Conservation (phyloP, 352 stramenopile genomes). For the Blastocystis sp. region DNA sequence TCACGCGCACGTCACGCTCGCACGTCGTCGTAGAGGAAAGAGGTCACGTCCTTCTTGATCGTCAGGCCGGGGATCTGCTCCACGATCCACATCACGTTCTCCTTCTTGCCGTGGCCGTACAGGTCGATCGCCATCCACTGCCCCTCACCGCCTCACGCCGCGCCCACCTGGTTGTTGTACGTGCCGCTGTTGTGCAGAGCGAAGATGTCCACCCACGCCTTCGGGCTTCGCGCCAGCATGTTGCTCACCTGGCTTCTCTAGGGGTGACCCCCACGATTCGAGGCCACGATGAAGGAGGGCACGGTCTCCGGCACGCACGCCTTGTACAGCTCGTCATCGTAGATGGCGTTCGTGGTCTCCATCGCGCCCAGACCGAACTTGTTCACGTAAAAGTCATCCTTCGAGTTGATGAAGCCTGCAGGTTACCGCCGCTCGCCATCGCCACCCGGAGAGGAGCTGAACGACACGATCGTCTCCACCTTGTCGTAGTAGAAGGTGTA, state of each 20-base stretch:
- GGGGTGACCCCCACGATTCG: conserved; percentile 70
- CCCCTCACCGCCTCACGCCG: background rate
- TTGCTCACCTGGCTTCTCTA: conserved; percentile 43
- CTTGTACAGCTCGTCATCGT: conserved; percentile 76
- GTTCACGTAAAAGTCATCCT: conserved; percentile 80
- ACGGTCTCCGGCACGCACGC: conserved; percentile 75
- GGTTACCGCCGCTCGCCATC: background rate
- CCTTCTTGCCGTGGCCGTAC: conserved; percentile 75
- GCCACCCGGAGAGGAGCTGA: conserved; percentile 78
- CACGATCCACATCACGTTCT: conserved; percentile 76
- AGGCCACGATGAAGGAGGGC: conserved; percentile 76
- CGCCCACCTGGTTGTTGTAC: conserved; percentile 78
- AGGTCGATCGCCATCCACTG: conserved; percentile 79
- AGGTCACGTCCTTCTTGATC: conserved; percentile 76
- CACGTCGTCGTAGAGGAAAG: conserved; percentile 72
- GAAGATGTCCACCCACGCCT: conserved; percentile 61
- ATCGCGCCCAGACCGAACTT: conserved; percentile 72
- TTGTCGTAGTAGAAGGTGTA: conserved; percentile 76
- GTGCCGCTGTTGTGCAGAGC: conserved; percentile 78
- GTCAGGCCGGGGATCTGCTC: conserved; percentile 78
- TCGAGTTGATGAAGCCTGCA: conserved; percentile 75
- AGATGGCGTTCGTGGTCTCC: conserved; percentile 79
- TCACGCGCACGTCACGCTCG: background rate
- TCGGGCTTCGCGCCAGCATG: conserved; percentile 21
- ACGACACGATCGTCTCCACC: conserved; percentile 73